Conservation (phyloP, 306 rosid species). For the Abrus precatorius region DNA sequence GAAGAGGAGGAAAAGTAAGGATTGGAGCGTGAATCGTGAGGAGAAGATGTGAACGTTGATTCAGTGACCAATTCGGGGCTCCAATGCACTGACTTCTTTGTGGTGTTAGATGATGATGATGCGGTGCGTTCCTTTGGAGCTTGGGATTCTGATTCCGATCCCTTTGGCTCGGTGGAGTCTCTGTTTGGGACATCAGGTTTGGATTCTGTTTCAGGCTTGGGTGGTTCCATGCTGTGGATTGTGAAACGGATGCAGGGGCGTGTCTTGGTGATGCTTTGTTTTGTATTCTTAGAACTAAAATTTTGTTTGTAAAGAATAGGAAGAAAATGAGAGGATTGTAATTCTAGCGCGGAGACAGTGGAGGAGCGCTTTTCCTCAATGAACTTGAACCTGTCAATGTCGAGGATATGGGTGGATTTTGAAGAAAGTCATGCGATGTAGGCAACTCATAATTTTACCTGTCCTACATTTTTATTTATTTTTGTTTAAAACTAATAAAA, state of each 20-base stretch:
- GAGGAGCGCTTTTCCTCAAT: slow-evolving; percentile 35
- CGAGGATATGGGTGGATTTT: background rate
- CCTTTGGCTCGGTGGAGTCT: slow-evolving; percentile 49
- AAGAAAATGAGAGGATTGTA: slow-evolving; percentile 13
- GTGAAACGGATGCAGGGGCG: slow-evolving; percentile 20
- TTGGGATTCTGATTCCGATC: slow-evolving; percentile 55
- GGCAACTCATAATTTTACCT: no score
- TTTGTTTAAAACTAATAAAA: no score
- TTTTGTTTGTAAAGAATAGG: no score
- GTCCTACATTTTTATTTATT: no score
- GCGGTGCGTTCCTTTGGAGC: slow-evolving; percentile 36
- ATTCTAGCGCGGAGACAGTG: slow-evolving; percentile 50
- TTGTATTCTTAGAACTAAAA: no score
- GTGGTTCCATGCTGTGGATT: slow-evolving; percentile 60
- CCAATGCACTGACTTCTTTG: slow-evolving; percentile 87
- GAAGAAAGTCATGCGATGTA: background rate
- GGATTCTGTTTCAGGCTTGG: slow-evolving; percentile 50
- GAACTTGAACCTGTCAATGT: slow-evolving; percentile 3
- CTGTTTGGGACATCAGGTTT: slow-evolving; percentile 44
- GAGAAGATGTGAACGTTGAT: slow-evolving; percentile 58
- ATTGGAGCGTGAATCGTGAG: slow-evolving; percentile 50
- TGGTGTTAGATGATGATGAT: slow-evolving; percentile 47
- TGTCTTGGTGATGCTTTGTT: background rate
- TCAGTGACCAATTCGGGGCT: slow-evolving; percentile 81
- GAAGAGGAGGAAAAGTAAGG: slow-evolving; percentile 30